phyloP scores from a whole-genome alignment of 2,329 filamentous ascomycete species.

The Fusarium piperis region DNA sequence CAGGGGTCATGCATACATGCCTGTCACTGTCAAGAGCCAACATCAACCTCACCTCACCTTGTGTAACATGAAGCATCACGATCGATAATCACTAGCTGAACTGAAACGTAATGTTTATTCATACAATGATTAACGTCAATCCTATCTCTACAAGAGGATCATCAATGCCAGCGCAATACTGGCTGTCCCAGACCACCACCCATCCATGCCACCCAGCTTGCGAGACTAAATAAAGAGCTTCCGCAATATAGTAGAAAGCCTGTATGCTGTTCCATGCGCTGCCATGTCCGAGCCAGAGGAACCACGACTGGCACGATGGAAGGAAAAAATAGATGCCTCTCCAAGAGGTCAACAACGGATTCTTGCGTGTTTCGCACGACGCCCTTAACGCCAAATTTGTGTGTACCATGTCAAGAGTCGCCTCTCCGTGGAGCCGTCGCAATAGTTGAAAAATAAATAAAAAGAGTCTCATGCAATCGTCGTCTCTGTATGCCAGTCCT shows the following conservation, averaged over 20 bases:
- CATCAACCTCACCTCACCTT: not conserved
- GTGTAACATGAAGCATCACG: not conserved
- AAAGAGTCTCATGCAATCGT: slow-evolving; percentile 44
- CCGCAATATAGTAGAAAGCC: slow-evolving; percentile 25
- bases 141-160: slow-evolving; percentile 27
- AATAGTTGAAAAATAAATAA: slow-evolving; percentile 45
- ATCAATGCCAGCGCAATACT: slow-evolving; percentile 11
- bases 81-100: not conserved
- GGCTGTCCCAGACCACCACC: slow-evolving; percentile 6
- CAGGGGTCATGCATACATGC: not conserved
- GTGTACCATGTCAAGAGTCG: slow-evolving; percentile 35
- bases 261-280: slow-evolving; percentile 28
- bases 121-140: slow-evolving; percentile 42
- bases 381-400: slow-evolving; percentile 42
- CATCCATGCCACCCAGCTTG: slow-evolving; percentile 11
- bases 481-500: slow-evolving; percentile 41
- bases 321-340: slow-evolving; percentile 16
- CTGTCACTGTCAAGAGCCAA: not conserved
- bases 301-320: not conserved
- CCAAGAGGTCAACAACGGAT: slow-evolving; percentile 27
- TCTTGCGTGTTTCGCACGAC: slow-evolving; percentile 41
- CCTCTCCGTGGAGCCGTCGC: slow-evolving; percentile 43
- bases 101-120: slow-evolving; percentile 38
- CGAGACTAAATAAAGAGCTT: slow-evolving; percentile 22
- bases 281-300: not conserved